Evolutionary conservation across 164 flowering plant species (phyloP), one percentile per base, ranked within the genome.

Genomic region (Sextonia rubra): DNA sequence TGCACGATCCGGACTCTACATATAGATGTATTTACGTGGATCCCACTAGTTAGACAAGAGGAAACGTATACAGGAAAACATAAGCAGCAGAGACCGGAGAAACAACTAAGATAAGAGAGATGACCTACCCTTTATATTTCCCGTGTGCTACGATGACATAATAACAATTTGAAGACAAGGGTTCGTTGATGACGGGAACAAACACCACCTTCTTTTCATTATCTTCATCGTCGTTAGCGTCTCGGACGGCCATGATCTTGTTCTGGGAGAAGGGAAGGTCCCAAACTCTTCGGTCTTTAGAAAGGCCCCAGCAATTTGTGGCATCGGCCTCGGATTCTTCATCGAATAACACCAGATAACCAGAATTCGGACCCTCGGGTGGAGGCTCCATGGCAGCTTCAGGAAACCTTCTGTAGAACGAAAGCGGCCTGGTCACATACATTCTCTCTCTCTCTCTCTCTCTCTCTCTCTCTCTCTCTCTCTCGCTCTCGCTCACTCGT

Each of bases 401-500:
- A 1, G 86, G 86, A 62, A n/a, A 73, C n/a, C 56, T 76, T 25
- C 29, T 48, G 80, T 62, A 82, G 68, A 69, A 20, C 8, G 94
- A 88, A 0, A 88, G 86, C 69, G 80, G 87, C 81, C 87, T 82
- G 2, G 91, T 88, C 26, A 84, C 87, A 55, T 88, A 88, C 94
- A 90, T 90, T 27, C 71, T 24, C 9, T 62, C 22, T 60, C 44
- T 60, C 64, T 55, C 22, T 48, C 30, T 27, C 30, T 27, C 30
- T 27, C 30, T 27, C 30, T 27, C 30, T 27, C 30, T 27, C 30
- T 48, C 17, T 15, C 17, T 48, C 55, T 48, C 12, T 48, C 55
- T 48, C 55, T 15, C 17, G 3, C 55, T 27, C 30, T 27, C 30
- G 2, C 30, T 27, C 55, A 3, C 12, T 11, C 55, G 11, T 48